Percentiles rank a stretch among this genome's conserved stretches.
phyloP scores from a whole-genome alignment of 1,284 basidiomycete species.

The Ustilago xerochloae region DNA sequence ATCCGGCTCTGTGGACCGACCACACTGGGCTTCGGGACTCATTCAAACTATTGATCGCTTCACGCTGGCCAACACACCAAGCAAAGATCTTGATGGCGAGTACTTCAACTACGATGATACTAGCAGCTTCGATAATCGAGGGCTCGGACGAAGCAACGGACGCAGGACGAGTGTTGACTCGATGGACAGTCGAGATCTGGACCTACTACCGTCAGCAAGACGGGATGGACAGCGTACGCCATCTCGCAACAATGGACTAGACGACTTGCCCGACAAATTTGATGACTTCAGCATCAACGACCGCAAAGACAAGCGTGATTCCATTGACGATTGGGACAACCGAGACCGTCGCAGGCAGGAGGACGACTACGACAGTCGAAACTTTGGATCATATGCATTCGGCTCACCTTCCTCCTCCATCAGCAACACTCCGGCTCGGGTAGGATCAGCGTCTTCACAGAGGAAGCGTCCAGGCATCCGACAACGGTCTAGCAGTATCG shows the following conservation, averaged over 20 bases:
- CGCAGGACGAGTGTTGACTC: conserved; percentile 30
- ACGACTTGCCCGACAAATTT: conserved; percentile 33
- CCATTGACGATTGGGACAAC: conserved; percentile 12
- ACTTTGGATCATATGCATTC: conserved; percentile 36
- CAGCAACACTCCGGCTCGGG: conserved; percentile 35
- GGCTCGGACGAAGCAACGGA: conserved; percentile 27
- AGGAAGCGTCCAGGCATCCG: conserved; percentile 26
- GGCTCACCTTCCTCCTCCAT: conserved; percentile 32
- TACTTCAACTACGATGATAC: conserved; percentile 45
- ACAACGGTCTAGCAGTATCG: conserved; percentile 34
- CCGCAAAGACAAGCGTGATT: background rate
- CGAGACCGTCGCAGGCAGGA: conserved; percentile 17
- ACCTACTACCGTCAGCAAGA: background rate
- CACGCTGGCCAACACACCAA: conserved; percentile 44
- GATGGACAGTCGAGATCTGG: conserved; percentile 40
- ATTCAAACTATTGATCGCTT: conserved; percentile 55
- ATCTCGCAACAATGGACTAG: conserved; percentile 8
- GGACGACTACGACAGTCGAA: conserved; percentile 26
- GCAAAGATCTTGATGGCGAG: conserved; percentile 52
- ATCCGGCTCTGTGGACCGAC: conserved; percentile 52
- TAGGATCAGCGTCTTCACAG: conserved; percentile 32
- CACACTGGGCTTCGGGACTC: conserved; percentile 44
- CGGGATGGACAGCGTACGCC: background rate
- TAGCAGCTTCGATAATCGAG: conserved; percentile 34
- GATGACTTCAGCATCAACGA: conserved; percentile 29